Evolutionary conservation across 2,329 filamentous ascomycete genomes (phyloP).

Genomic region (Westerdykella sp.): DNA sequence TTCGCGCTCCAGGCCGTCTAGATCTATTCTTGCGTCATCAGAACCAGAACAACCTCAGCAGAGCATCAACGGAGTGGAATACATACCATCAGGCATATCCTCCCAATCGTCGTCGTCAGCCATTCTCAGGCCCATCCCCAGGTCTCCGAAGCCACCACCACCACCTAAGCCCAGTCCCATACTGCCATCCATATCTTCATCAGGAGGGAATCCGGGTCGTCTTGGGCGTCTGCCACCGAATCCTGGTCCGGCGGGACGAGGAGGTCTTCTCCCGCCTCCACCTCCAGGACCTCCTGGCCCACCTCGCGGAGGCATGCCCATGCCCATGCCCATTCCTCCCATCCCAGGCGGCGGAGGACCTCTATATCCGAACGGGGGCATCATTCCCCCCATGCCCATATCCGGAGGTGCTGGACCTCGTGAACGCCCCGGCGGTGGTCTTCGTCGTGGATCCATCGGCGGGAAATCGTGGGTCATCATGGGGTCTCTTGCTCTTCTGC

Average conservation of each 20-base stretch:
- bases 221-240: too few species aligned
- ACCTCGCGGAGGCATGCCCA: constrained; percentile 1
- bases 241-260: not conserved
- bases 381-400: not conserved
- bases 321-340: constrained; percentile 1
- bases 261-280: not conserved
- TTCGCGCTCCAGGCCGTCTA: not conserved
- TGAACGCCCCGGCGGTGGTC: not conserved
- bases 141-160: not conserved
- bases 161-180: not conserved
- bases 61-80: too few species aligned
- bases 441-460: too few species aligned
- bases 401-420: not conserved
- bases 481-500: too few species aligned
- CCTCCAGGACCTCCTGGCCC: too few species aligned
- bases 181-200: not conserved
- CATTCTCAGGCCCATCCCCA: not conserved
- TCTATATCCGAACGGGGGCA: not conserved
- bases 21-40: not conserved
- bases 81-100: not conserved
- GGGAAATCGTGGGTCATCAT: too few species aligned
- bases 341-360: not conserved
- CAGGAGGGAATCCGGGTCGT: too few species aligned
- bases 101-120: not conserved
- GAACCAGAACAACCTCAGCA: too few species aligned